Base-by-base conservation (phyloP, 2,329 filamentous ascomycete genomes). In the Trichoderma arundinaceum region DNA sequence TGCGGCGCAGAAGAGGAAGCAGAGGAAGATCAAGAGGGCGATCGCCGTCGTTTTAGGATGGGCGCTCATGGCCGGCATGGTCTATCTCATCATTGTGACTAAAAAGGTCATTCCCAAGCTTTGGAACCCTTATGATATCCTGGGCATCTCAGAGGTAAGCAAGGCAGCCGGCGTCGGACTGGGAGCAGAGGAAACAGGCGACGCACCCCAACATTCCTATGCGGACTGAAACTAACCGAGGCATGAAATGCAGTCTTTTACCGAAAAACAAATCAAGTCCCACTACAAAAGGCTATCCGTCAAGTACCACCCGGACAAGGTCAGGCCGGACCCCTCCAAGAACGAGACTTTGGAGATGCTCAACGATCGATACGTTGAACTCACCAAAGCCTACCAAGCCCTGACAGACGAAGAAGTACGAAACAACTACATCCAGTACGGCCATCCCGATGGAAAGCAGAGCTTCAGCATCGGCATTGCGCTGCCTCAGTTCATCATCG, bases 381-480 rank as follows among this genome's bases (percentile, higher is more conserved):
- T 98, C 73, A 95, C 92, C 71, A 99, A 99, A 82, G 95, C 95
- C 7, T 99, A 97, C 85, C 97, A 99, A 80, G 91, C 95, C 3
- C 86, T 99, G 56, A 99, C 96, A 4, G 95, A 99, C 75, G 96
- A 99, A 80, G 95, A 98, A 48, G 86, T 98, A 68, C 91, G 95
- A 74, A 96, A 96, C 80, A 99, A 99, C 82, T 99, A 92, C 79
- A 89, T 97, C 61, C 91, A 96, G 77, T 99, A 91, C 74, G 95
- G 95, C 64, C 93, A 99, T 77, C 95, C 95, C 7, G 95, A 99
- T 76, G 95, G 95, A 75, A 98, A 97, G 84, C 95, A 99, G 81
- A 94, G 93, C 77, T 95, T 94, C 79, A 97, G 93, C 80, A 98
- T 99, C 74, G 94, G 95, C 69, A 99, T 99, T 71, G 95, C 94